A percentile compares a stretch with the other conserved stretches of the same genome.
These are phyloP conservation scores for Dictyostelium intermedium DNA, from an alignment of 78 protist species.

Conservation along the genomic window DNA sequence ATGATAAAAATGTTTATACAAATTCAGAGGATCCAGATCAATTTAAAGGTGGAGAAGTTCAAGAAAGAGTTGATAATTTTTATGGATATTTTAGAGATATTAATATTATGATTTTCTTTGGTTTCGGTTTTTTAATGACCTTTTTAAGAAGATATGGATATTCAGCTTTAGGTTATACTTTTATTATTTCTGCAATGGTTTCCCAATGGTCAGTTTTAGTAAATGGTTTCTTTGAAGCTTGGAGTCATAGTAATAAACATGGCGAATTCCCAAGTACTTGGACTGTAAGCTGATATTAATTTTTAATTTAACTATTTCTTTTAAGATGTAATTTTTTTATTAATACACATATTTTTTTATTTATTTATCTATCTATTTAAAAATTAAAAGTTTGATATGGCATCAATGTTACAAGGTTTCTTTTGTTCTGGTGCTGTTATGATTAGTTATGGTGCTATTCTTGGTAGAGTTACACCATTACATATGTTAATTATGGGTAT, in stretches of 20 bases:
- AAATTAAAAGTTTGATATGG: constrained; percentile 30
- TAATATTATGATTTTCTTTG: constrained; percentile 95
- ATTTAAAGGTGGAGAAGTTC: not conserved
- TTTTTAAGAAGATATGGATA: constrained; percentile 82
- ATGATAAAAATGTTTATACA: not conserved
- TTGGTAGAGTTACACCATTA: constrained; percentile 89
- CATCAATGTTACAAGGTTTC: constrained; percentile 53
- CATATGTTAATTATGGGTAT: constrained; percentile 89
- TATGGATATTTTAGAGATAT: constrained; percentile 88
- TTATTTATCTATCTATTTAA: not conserved
- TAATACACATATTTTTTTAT: no score
- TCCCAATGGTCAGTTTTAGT: constrained; percentile 86
- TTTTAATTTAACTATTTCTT: no score
- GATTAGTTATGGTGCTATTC: constrained; percentile 94
- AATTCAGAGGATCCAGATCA: not conserved
- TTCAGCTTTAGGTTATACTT: constrained; percentile 85
- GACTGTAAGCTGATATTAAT: not conserved
- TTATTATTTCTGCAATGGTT: constrained; percentile 81
- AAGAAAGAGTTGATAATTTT: not conserved
- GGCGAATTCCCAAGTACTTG: not conserved
- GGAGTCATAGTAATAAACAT: not conserved
- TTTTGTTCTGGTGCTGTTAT: constrained; percentile 92
- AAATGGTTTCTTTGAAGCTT: constrained; percentile 76
- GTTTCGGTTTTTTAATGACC: constrained; percentile 97
- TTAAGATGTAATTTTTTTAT: not conserved